A percentile compares a stretch with the other conserved stretches of the same genome.
These are phyloP conservation scores for Endoconidiophora laricicola DNA, from an alignment of 2,329 filamentous ascomycete genomes.

Conservation along the genomic window DNA sequence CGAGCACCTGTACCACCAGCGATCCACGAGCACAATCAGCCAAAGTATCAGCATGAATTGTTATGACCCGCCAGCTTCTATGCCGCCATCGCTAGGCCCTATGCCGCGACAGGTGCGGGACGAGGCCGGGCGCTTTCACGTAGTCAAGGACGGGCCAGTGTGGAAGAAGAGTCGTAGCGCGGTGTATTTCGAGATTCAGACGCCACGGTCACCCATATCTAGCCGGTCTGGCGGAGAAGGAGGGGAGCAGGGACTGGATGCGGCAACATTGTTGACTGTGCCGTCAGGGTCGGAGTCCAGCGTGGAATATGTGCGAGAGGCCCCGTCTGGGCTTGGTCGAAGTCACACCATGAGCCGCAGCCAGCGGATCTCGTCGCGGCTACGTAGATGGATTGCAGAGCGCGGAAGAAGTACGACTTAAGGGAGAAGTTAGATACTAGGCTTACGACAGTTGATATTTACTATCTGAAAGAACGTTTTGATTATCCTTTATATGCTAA, in stretches of 20 bases:
- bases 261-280: neutral
- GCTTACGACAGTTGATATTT: no score
- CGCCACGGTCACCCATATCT: neutral
- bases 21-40: slow-evolving; percentile 4
- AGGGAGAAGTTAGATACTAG: no score
- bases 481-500: no score
- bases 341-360: neutral
- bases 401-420: neutral
- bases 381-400: slow-evolving; percentile 1
- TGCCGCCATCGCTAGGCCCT: neutral
- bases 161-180: slow-evolving; percentile 1
- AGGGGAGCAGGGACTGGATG: neutral
- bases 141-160: slow-evolving; percentile 6
- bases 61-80: neutral
- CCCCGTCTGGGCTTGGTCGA: neutral
- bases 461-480: no score
- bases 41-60: slow-evolving; percentile 6
- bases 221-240: neutral
- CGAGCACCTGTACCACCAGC: neutral
- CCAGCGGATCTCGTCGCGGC: slow-evolving; percentile 1
- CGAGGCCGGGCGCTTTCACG: slow-evolving; percentile 8
- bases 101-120: slow-evolving; percentile 10
- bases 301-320: neutral
- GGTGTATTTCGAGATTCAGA: slow-evolving; percentile 9
- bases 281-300: neutral